Conservation (phyloP, 768 basidiomycete species). For the Boletus patriciae region DNA sequence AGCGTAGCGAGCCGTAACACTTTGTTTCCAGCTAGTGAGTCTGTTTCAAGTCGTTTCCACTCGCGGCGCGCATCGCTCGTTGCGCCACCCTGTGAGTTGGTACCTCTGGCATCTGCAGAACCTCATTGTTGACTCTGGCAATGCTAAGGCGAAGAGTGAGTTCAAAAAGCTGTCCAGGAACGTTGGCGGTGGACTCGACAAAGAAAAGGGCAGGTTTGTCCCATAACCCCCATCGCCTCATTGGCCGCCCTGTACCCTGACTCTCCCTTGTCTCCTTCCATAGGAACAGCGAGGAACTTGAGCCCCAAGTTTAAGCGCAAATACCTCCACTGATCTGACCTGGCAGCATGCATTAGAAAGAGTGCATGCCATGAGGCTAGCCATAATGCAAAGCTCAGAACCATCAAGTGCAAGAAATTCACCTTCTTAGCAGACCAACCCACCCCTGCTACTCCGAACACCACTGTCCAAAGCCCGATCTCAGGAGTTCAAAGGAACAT, state of each 20-base stretch:
- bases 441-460: constrained; percentile 42
- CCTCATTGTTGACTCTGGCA: constrained; percentile 88
- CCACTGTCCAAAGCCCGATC: constrained; percentile 60
- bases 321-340: constrained; percentile 76
- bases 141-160: constrained; percentile 81
- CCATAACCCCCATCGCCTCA: not conserved
- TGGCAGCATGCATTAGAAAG: constrained; percentile 78
- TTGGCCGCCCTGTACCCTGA: constrained; percentile 19
- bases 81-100: too few species aligned
- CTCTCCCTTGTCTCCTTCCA: not conserved
- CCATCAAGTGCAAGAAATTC: constrained; percentile 87
- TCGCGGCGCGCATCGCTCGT: too few species aligned
- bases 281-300: constrained; percentile 83
- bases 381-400: constrained; percentile 62
- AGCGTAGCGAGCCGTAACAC: too few species aligned
- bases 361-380: constrained; percentile 73
- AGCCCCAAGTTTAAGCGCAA: constrained; percentile 77
- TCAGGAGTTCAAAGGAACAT: constrained; percentile 60
- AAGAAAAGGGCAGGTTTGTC: too few species aligned
- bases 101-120: constrained; percentile 91
- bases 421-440: constrained; percentile 84
- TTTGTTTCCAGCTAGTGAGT: too few species aligned
- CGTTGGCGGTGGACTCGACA: constrained; percentile 91
- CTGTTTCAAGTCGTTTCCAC: too few species aligned
- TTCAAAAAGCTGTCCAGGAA: constrained; percentile 85